phyloP scores from a whole-genome alignment of 352 stramenopile species.

The Pythium dissimile region DNA sequence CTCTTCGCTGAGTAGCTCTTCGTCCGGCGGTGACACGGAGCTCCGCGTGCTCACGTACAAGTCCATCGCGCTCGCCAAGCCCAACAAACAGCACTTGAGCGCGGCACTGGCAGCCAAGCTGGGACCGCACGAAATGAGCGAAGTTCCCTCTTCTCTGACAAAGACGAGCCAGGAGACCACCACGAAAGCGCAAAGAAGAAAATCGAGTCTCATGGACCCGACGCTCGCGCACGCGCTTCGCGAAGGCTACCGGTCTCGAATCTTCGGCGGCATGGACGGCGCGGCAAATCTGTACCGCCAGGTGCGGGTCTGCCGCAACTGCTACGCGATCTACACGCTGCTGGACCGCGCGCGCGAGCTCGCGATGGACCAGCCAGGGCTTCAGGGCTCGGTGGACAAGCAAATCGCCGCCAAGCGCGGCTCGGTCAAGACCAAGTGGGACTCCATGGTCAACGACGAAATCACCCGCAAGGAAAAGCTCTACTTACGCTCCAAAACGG shows the following conservation, averaged over 20 bases:
- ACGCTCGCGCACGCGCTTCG: conserved; percentile 55
- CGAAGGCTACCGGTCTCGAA: conserved; percentile 39
- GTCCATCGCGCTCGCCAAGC: conserved; percentile 70
- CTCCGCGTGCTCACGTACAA: conserved; percentile 69
- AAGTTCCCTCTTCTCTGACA: neutral
- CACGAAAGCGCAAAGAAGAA: conserved; percentile 1
- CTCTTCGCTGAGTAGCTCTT: neutral
- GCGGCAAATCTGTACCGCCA: conserved; percentile 80
- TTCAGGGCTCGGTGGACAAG: conserved; percentile 1
- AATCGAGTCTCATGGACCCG: conserved; percentile 35
- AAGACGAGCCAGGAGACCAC: neutral
- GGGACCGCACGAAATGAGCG: neutral
- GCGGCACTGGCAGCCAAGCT: conserved; percentile 11
- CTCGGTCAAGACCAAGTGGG: conserved; percentile 43
- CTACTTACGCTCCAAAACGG: conserved; percentile 21
- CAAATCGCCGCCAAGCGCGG: conserved; percentile 2
- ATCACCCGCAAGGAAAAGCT: conserved; percentile 56
- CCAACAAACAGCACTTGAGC: conserved; percentile 46
- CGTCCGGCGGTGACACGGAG: conserved; percentile 13
- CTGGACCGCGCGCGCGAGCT: conserved; percentile 64
- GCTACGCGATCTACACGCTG: conserved; percentile 84
- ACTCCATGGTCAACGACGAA: conserved; percentile 34
- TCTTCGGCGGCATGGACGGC: conserved; percentile 54
- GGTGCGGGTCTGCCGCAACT: conserved; percentile 81
- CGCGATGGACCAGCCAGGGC: neutral